A percentile compares a stretch with the other conserved stretches of the same genome.
Conservation (phyloP, 257 asterid species). For the Orobanche coerulescens region DNA sequence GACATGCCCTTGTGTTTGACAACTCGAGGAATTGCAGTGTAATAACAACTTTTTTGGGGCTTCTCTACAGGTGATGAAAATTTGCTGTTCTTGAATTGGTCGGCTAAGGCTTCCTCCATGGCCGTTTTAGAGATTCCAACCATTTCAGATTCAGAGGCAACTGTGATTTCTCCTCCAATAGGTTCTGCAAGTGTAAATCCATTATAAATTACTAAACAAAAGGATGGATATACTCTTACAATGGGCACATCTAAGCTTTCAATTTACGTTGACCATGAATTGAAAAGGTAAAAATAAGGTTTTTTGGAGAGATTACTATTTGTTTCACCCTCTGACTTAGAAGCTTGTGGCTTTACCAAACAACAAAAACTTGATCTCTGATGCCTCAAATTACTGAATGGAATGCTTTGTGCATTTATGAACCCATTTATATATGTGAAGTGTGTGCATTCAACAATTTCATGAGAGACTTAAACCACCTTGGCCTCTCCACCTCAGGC, state of each 20-base stretch:
- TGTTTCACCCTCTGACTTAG: not conserved
- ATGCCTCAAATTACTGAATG: not conserved
- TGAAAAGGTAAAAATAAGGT: constrained; percentile 15
- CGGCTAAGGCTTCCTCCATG: constrained; percentile 59
- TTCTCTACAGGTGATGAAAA: constrained; percentile 38
- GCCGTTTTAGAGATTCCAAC: constrained; percentile 45
- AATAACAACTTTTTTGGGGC: constrained; percentile 59
- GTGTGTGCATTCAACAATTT: not conserved
- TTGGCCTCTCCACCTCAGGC: not conserved
- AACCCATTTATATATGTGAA: not conserved
- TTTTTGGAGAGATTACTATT: not conserved
- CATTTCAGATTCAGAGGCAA: constrained; percentile 61
- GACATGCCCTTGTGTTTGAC: constrained; percentile 69
- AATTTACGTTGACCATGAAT: not conserved
- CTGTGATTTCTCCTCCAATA: constrained; percentile 83
- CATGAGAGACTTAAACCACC: constrained; percentile 3
- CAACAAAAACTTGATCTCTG: not conserved
- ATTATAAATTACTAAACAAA: constrained; percentile 14
- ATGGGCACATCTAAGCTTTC: not conserved
- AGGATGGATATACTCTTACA: not conserved
- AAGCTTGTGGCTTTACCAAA: not conserved
- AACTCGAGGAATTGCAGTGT: constrained; percentile 81
- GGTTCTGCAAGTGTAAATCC: constrained; percentile 50
- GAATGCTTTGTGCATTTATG: not conserved
- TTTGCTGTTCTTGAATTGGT: constrained; percentile 58